A percentile compares a stretch with the other conserved stretches of the same genome.
phyloP scores from a whole-genome alignment of 2,329 filamentous ascomycete species.

The Pseudogymnoascus sp. region DNA sequence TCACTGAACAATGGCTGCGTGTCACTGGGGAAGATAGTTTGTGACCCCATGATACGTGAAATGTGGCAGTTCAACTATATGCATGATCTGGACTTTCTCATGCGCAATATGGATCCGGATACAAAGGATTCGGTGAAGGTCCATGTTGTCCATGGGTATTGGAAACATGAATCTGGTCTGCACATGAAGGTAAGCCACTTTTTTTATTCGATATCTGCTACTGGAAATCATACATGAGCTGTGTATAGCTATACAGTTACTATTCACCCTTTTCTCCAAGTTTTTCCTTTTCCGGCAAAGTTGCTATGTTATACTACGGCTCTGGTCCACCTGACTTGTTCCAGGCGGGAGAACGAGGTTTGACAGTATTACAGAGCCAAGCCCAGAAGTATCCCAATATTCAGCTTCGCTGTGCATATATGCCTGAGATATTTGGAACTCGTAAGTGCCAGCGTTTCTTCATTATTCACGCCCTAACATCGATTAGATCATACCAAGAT shows the following conservation, averaged over 20 bases:
- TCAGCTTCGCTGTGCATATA: conserved; percentile 62
- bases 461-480: not conserved
- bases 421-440: conserved; percentile 80
- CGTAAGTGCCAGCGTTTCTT: conserved; percentile 50
- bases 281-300: not conserved
- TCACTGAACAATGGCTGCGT: conserved; percentile 50
- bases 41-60: conserved; percentile 49
- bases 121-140: conserved; percentile 44
- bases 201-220: not conserved
- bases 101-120: conserved; percentile 49
- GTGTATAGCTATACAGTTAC: no score
- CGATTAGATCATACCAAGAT: conserved; percentile 57
- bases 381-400: conserved; percentile 60
- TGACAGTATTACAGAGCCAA: conserved; percentile 42
- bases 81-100: conserved; percentile 52
- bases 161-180: conserved; percentile 58
- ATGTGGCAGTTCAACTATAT: conserved; percentile 52
- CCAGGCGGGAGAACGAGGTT: not conserved
- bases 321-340: not conserved
- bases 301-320: not conserved
- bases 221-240: not conserved
- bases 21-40: conserved; percentile 48
- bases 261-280: no score
- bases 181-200: conserved; percentile 20
- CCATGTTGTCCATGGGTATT: conserved; percentile 57